Evolutionary conservation across 495 filamentous ascomycete species (phyloP).

Genomic region (Tetracladium setigerum): DNA sequence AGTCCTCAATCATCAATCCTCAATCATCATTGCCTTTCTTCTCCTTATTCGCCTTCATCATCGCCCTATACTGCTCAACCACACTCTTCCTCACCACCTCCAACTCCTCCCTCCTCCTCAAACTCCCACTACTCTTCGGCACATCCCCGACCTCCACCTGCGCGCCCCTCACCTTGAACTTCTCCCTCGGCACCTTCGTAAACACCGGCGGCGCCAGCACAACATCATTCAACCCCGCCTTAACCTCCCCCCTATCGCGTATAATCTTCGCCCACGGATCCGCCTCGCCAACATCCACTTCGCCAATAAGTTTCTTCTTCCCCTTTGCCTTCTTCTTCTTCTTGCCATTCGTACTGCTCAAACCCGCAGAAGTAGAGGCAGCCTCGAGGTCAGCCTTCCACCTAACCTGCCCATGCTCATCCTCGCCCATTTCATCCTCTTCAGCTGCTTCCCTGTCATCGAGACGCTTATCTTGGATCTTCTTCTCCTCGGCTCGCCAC

Average conservation of each 20-base stretch:
- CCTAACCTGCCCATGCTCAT: constrained; percentile 43
- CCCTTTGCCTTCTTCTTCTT: constrained; percentile 49
- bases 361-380: constrained; percentile 16
- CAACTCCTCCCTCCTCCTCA: constrained; percentile 76
- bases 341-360: constrained; percentile 19
- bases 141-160: constrained; percentile 65
- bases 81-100: constrained; percentile 65
- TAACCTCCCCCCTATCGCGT: constrained; percentile 48
- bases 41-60: constrained; percentile 63
- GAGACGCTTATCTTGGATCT: constrained; percentile 47
- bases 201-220: constrained; percentile 76
- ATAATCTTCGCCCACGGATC: constrained; percentile 80
- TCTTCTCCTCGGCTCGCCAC: constrained; percentile 63
- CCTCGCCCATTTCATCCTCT: constrained; percentile 55
- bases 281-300: constrained; percentile 41
- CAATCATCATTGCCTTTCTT: neutral
- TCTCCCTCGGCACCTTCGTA: constrained; percentile 52
- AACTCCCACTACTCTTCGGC: constrained; percentile 68
- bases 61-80: constrained; percentile 71
- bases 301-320: constrained; percentile 30
- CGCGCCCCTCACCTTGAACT: constrained; percentile 64
- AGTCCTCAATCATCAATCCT: too few species aligned
- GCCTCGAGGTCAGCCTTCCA: constrained; percentile 42
- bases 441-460: constrained; percentile 56
- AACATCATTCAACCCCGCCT: constrained; percentile 65